Percentiles rank a stretch among this genome's conserved stretches.
Evolutionary conservation across 108 stramenopile species (phyloP).

Genomic region (Aurantiochytrium sp.): DNA sequence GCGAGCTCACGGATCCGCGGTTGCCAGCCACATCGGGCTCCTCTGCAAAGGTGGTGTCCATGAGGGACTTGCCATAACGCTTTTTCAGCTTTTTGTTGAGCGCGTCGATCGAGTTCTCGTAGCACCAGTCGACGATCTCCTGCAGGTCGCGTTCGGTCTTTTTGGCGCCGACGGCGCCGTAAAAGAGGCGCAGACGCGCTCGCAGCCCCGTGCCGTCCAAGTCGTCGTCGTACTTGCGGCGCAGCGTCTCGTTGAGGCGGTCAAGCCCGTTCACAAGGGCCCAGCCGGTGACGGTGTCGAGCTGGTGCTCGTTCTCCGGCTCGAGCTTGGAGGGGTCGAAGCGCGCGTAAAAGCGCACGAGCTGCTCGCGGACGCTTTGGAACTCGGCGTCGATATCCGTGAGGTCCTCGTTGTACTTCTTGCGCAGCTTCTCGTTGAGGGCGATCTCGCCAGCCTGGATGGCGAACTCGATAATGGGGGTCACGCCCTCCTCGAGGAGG

Average conservation of each 20-base stretch:
- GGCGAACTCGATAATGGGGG: conserved; percentile 18
- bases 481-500: conserved; percentile 19
- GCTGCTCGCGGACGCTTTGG: not conserved
- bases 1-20: not conserved
- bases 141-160: not conserved
- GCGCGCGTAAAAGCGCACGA: not conserved
- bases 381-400: not conserved
- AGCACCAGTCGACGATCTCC: not conserved
- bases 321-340: conserved; percentile 26
- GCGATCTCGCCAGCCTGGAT: not conserved
- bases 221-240: not conserved
- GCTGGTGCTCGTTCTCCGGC: not conserved
- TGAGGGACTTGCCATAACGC: not conserved
- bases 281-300: conserved; percentile 8
- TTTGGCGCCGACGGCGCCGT: not conserved
- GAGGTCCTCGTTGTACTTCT: not conserved
- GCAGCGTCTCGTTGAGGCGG: conserved; percentile 1
- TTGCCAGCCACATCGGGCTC: not conserved
- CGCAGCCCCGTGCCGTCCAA: not conserved
- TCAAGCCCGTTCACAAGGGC: not conserved
- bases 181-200: not conserved
- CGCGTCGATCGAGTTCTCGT: not conserved
- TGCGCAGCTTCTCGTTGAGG: not conserved
- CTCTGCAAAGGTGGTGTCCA: conserved; percentile 16
- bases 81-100: conserved; percentile 26